These are phyloP conservation scores for Vigna angularis DNA, from an alignment of 306 rosid genomes.

Conservation along the genomic window DNA sequence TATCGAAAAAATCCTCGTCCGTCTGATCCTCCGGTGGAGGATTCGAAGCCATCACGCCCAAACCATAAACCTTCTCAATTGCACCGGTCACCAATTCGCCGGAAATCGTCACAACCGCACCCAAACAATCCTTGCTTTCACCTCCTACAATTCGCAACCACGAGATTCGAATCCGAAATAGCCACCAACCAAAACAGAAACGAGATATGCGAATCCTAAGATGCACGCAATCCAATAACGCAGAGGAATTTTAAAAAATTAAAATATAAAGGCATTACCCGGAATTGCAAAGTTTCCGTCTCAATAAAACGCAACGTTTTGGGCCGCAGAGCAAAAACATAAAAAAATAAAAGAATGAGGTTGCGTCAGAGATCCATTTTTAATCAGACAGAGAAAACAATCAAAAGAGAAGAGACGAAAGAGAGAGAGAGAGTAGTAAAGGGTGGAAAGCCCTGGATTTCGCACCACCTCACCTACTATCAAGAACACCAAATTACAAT, in stretches of 20 bases:
- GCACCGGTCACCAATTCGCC: slow-evolving; percentile 25
- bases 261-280: slow-evolving; percentile 9
- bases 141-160: slow-evolving; percentile 34
- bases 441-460: slow-evolving; percentile 58
- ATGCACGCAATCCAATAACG: slow-evolving; percentile 42
- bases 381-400: slow-evolving; percentile 27
- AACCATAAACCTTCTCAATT: slow-evolving; percentile 49
- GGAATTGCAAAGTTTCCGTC: slow-evolving; percentile 13
- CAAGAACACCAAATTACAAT: not conserved
- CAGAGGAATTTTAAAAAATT: not conserved
- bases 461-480: slow-evolving; percentile 67
- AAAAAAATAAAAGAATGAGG: no score
- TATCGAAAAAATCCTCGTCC: slow-evolving; percentile 92
- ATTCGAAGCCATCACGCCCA: slow-evolving; percentile 75
- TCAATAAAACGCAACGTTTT: not conserved
- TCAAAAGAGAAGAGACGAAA: not conserved
- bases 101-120: slow-evolving; percentile 23
- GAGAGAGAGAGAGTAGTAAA: slow-evolving; percentile 32
- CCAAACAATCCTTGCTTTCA: slow-evolving; percentile 29
- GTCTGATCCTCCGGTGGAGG: slow-evolving; percentile 98
- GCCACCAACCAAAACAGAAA: not conserved
- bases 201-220: slow-evolving; percentile 52
- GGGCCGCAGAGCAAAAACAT: not conserved
- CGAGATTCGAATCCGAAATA: slow-evolving; percentile 55
- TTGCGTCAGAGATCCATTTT: not conserved